Evolutionary conservation across 768 basidiomycete species (phyloP).

Genomic region (Leccinum incarnatum): DNA sequence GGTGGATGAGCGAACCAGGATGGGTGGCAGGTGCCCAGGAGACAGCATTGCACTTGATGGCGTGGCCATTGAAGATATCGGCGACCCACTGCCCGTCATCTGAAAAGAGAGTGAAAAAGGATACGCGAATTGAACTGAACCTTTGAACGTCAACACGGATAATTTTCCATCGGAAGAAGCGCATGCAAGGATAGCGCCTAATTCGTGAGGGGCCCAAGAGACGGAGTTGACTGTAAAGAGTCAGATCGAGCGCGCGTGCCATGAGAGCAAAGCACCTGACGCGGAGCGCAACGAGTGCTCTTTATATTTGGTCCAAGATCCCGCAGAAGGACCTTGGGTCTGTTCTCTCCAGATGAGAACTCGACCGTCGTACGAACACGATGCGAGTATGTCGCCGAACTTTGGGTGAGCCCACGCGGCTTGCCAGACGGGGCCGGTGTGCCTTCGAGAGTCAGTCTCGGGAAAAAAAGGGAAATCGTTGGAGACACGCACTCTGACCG

Average conservation of each 20-base stretch:
- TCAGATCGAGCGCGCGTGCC: slow-evolving; percentile 1
- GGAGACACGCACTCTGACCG: slow-evolving; percentile 62
- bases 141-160: slow-evolving; percentile 95
- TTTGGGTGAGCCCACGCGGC: slow-evolving; percentile 98
- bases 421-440: slow-evolving; percentile 98
- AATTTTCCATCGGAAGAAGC: slow-evolving; percentile 97
- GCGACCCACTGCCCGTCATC: slow-evolving; percentile 97
- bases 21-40: slow-evolving; percentile 95
- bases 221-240: slow-evolving; percentile 81
- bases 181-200: slow-evolving; percentile 94
- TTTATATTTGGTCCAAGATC: slow-evolving; percentile 93
- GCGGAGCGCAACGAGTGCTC: slow-evolving; percentile 94
- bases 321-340: slow-evolving; percentile 42
- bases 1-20: slow-evolving; percentile 79
- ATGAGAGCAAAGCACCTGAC: slow-evolving; percentile 58
- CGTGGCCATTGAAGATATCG: slow-evolving; percentile 93
- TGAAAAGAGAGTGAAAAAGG: slow-evolving; percentile 29
- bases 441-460: slow-evolving; percentile 44
- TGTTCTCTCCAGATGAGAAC: slow-evolving; percentile 99
- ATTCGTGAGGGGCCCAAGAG: slow-evolving; percentile 98
- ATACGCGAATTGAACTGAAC: slow-evolving; percentile 43
- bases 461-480: background rate
- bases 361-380: slow-evolving; percentile 98
- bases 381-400: slow-evolving; percentile 93
- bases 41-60: slow-evolving; percentile 94